phyloP scores from a whole-genome alignment of 2,329 filamentous ascomycete genomes.

The Fusarium miscanthi region DNA sequence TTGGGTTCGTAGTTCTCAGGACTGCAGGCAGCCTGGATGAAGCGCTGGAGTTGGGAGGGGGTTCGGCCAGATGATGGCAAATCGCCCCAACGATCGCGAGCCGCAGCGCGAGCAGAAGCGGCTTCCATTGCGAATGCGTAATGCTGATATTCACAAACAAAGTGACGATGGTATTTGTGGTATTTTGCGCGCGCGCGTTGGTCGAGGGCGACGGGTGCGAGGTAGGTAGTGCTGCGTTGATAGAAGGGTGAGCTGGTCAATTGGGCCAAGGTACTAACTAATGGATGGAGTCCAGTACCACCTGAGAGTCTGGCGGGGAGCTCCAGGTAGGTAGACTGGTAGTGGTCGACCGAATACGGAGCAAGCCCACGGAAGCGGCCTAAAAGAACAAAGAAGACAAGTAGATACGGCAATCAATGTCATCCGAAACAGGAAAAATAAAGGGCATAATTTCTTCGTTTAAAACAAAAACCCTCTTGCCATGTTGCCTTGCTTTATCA shows the following conservation, averaged over 20 bases:
- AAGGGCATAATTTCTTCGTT: not conserved
- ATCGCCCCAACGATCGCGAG: constrained; percentile 91
- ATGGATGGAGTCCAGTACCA: not conserved
- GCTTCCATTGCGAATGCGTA: constrained; percentile 76
- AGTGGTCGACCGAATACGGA: constrained; percentile 19
- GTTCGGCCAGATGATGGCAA: constrained; percentile 74
- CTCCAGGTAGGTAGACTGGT: no score
- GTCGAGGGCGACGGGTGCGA: not conserved
- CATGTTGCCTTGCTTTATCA: not conserved
- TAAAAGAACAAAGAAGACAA: not conserved
- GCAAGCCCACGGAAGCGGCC: constrained; percentile 22
- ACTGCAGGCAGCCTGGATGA: constrained; percentile 95
- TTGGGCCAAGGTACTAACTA: not conserved
- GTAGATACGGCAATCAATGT: not conserved
- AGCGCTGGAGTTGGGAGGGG: constrained; percentile 90
- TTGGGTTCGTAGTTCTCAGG: constrained; percentile 99
- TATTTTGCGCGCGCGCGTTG: constrained; percentile 16
- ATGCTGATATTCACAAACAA: not conserved
- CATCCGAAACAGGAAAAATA: not conserved
- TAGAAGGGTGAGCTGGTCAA: constrained; percentile 33
- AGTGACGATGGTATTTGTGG: constrained; percentile 1
- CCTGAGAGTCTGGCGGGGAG: constrained; percentile 4
- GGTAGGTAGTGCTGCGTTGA: constrained; percentile 9
- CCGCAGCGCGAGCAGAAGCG: constrained; percentile 92
- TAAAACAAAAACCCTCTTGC: not conserved